Evolutionary conservation across 2,329 filamentous ascomycete genomes (phyloP), one percentile per base, ranked within the genome.

Genomic region (Colletotrichum navitas): DNA sequence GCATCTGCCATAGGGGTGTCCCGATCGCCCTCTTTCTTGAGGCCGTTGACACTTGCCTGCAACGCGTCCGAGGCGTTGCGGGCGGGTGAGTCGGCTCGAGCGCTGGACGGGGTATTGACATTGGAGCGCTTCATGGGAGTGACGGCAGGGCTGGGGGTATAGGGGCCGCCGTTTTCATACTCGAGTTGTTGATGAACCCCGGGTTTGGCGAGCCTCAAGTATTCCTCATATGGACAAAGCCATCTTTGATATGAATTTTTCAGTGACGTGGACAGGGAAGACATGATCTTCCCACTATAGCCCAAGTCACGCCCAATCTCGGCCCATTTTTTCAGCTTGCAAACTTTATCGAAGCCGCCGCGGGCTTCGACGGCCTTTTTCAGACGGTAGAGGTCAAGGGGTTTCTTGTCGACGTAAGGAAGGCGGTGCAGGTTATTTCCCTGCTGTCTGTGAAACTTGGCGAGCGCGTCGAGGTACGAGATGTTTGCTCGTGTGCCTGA

Each of bases 241-340:
- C 96, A 99, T 82, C 95, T 92, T 80, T 97, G 94, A 77, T 97
- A 99, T 0, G 96, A 98, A 81, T 99, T 99, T 81, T 98, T 99
- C 52, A 99, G 88, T 6, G 96, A 98, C 0, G 96, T 99, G 7
- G 96, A 99, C 58, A 99, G 85, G 11, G 96, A 98, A 2, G 95
- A 98, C 96, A 99, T 99, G 74, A 99, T 99, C 85, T 99, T 99
- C 79, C 96, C 96, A 79, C 95, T 98, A 82, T 99, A 99, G 66
- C 96, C 96, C 59, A 99, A 85, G 80, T 98, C 96, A 78, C 96
- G 91, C 43, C 96, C 96, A 76, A 99, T 98, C 81, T 99, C 96
- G 21, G 96, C 96, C 96, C 96, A 99, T 84, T 98, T 98, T 84
- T 99, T 99, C 67, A 92, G 88, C 82, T 97, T 98, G 87, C 96